Conservation (phyloP, 2,329 filamentous ascomycete species). For the Beauveria medogensis region DNA sequence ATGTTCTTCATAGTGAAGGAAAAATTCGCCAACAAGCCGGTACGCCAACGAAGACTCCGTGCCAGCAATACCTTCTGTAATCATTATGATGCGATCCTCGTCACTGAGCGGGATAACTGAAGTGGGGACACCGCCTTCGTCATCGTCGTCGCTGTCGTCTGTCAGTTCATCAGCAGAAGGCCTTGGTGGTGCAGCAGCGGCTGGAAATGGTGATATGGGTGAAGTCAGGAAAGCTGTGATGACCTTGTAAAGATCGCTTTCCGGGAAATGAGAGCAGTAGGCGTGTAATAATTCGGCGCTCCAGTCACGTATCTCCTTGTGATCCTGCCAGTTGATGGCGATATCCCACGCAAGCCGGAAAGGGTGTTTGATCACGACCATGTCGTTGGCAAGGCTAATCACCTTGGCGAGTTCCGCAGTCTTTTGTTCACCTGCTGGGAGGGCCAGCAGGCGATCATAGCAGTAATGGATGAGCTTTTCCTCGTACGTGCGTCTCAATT, state of each 20-base stretch:
- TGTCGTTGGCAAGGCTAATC: constrained; percentile 71
- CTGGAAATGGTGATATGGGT: constrained; percentile 73
- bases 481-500: constrained; percentile 73
- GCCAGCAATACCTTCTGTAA: constrained; percentile 64
- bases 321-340: constrained; percentile 80
- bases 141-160: constrained; percentile 50
- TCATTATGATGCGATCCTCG: constrained; percentile 73
- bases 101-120: constrained; percentile 54
- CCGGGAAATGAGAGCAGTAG: constrained; percentile 77
- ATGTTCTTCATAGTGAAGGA: constrained; percentile 76
- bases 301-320: constrained; percentile 64
- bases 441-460: constrained; percentile 66
- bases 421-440: constrained; percentile 59
- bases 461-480: constrained; percentile 80
- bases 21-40: constrained; percentile 75
- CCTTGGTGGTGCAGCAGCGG: constrained; percentile 20
- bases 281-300: constrained; percentile 71
- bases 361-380: constrained; percentile 93
- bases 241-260: constrained; percentile 73
- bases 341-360: constrained; percentile 88
- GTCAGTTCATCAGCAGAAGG: constrained; percentile 28
- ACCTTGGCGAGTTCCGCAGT: constrained; percentile 62
- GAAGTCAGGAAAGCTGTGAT: constrained; percentile 77
- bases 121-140: constrained; percentile 46
- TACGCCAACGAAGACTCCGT: constrained; percentile 72